Base-by-base conservation (phyloP, 2,329 filamentous ascomycete species). In the Scleromitrula shiraiana region DNA sequence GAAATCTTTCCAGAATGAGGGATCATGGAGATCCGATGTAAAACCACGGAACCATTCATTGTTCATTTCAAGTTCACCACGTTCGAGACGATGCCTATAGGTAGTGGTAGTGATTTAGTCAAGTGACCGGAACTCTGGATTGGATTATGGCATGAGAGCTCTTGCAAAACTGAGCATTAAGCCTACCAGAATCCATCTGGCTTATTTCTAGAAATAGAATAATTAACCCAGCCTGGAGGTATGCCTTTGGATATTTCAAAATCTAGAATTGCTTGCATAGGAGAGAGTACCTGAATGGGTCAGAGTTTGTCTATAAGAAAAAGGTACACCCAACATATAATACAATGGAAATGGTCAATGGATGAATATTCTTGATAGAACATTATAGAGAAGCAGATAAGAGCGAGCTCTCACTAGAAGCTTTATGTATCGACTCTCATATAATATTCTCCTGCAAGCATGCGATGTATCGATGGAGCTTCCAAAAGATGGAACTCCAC, bases 181-280 rank as follows among this genome's bases (percentile, higher is more conserved):
- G 9, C 45, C 24, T 35, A 47, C 91, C 91, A 97, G 63, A 80
- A 83, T 33, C 93, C 93, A 56, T 81, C 69, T 2, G 88, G 89
- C 0, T 83, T 79, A 2, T 84, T 82, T 58, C 78, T 77, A 44
- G 88, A 88, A 62, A 97, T 93, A 58, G 85, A 85, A 68, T 85
- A 83, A 71, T 97, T 97, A 59, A 97, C 76, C 83, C 89, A 97
- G 62, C 90, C 91, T 3, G 81, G 75, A 1, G 90, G 91, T 41
- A 97, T 91, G 33, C 75, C 75, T 49, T 86, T 73, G 51, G 76
- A 71, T 46, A 82, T 70, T 65, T 97, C 93, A 65, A 96, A 96
- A 68, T 95, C 85, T 49, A 95, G 75, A 59, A 98, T 97, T 2
- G 87, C 82, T 70, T 95, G 88, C 62, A 98, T 90, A 8, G 93